A percentile compares a stretch with the other conserved stretches of the same genome.
Evolutionary conservation across 805 yeast species (phyloP).

Genomic region (Yamadazyma philogaea): DNA sequence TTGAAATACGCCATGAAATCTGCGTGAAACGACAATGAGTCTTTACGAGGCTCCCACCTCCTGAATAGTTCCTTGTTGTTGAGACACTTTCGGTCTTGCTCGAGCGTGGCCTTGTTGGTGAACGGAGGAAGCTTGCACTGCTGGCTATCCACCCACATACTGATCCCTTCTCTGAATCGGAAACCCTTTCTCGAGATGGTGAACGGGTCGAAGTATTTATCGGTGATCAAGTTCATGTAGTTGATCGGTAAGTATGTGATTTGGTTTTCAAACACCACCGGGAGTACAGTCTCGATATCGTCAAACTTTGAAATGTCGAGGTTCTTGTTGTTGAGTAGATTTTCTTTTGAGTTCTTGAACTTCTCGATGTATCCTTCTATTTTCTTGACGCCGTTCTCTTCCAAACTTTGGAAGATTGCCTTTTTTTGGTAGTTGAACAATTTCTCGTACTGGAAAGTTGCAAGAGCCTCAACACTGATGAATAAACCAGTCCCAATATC

Average conservation of each 20-base stretch:
- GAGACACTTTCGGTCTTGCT: slow-evolving; percentile 14
- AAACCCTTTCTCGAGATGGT: slow-evolving; percentile 1
- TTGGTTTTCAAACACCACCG: slow-evolving; percentile 36
- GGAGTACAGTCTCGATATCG: slow-evolving; percentile 27
- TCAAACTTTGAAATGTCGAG: slow-evolving; percentile 31
- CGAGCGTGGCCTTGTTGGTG: slow-evolving; percentile 3
- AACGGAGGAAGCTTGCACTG: slow-evolving; percentile 10
- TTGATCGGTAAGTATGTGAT: slow-evolving; percentile 31
- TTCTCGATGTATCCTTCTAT: slow-evolving; percentile 9
- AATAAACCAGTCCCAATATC: slow-evolving; percentile 46
- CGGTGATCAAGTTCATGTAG: slow-evolving; percentile 23
- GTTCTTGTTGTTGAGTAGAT: slow-evolving; percentile 12
- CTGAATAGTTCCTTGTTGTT: slow-evolving; percentile 1
- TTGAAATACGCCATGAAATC: slow-evolving; percentile 12
- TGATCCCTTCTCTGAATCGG: slow-evolving; percentile 12
- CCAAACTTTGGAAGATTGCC: slow-evolving; percentile 17
- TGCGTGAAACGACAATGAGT: slow-evolving; percentile 6
- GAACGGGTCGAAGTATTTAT: slow-evolving; percentile 25
- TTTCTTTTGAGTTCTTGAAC: slow-evolving; percentile 12
- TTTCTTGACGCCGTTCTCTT: slow-evolving; percentile 16
- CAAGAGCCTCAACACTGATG: slow-evolving; percentile 38
- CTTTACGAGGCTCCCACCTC: slow-evolving; percentile 4
- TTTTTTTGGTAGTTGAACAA: slow-evolving; percentile 20
- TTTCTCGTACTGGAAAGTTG: slow-evolving; percentile 19
- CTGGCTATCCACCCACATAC: slow-evolving; percentile 12